A percentile compares a stretch with the other conserved stretches of the same genome.
These are phyloP conservation scores for Pythium apleroticum DNA, from an alignment of 352 stramenopile species.

Conservation along the genomic window DNA sequence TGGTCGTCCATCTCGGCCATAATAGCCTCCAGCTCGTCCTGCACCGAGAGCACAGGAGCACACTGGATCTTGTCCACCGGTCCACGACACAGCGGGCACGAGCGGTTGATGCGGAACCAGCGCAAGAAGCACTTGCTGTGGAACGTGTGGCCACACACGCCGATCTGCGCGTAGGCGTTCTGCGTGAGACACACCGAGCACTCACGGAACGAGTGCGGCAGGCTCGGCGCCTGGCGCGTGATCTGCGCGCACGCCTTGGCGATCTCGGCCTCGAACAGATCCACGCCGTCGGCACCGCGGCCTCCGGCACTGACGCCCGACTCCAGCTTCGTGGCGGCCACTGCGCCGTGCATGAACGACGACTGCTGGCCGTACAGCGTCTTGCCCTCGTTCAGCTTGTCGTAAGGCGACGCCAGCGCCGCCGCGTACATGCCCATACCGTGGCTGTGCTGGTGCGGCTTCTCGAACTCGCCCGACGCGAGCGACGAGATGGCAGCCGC, in stretches of 20 bases:
- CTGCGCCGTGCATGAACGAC: background rate
- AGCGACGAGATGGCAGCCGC: constrained; percentile 38
- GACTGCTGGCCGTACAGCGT: background rate
- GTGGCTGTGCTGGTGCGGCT: too few relatives aligned
- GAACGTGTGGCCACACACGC: constrained; percentile 72
- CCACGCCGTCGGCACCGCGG: constrained; percentile 35
- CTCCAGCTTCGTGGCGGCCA: background rate
- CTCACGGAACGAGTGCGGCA: constrained; percentile 62
- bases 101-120: constrained; percentile 75
- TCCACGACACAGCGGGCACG: constrained; percentile 71
- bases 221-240: constrained; percentile 36
- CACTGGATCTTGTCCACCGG: constrained; percentile 60
- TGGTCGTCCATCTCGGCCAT: constrained; percentile 71
- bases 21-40: constrained; percentile 73
- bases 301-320: background rate
- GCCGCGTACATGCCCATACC: background rate
- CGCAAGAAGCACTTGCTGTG: constrained; percentile 76
- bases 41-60: constrained; percentile 42
- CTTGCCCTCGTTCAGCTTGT: constrained; percentile 9
- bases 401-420: constrained; percentile 8
- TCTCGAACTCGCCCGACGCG: constrained; percentile 18
- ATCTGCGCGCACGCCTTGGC: constrained; percentile 57
- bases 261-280: constrained; percentile 67
- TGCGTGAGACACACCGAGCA: constrained; percentile 73
- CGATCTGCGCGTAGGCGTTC: constrained; percentile 74